Percentiles rank a stretch among this genome's conserved stretches.
phyloP scores from a whole-genome alignment of 768 basidiomycete species.

The Boletus rufocinnamomeus region DNA sequence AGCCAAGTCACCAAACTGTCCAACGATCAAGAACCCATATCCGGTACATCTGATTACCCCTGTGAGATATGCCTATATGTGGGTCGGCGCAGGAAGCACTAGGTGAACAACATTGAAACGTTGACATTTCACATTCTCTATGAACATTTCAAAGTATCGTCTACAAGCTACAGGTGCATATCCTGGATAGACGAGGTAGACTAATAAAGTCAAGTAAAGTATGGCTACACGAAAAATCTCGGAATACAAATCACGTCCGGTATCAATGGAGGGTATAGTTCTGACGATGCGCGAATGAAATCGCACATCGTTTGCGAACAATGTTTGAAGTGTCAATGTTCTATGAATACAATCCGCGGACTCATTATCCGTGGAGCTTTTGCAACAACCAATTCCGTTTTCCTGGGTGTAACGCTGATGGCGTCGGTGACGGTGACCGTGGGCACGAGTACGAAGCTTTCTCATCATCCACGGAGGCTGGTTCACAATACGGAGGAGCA shows the following conservation, averaged over 20 bases:
- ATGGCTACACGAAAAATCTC: conserved; percentile 3
- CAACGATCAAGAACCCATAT: not conserved
- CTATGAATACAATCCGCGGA: not conserved
- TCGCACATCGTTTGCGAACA: not conserved
- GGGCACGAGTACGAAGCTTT: conserved; percentile 14
- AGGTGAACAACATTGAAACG: no score
- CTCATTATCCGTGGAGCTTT: conserved; percentile 9
- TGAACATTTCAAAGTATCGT: not conserved
- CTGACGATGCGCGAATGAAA: no score
- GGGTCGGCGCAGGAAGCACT: not conserved
- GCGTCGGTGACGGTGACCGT: not conserved
- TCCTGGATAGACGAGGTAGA: not conserved
- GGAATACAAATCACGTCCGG: not conserved
- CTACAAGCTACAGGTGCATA: not conserved
- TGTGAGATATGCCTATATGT: not conserved
- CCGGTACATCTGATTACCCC: no score
- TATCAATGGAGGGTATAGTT: not conserved
- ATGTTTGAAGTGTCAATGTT: not conserved
- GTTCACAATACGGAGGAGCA: conserved; percentile 42
- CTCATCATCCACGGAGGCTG: conserved; percentile 8
- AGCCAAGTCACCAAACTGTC: not conserved
- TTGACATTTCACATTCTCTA: not conserved
- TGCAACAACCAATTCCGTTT: conserved; percentile 22
- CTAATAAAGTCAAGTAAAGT: not conserved
- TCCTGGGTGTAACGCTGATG: not conserved